A percentile compares a stretch with the other conserved stretches of the same genome.
These are phyloP conservation scores for Cutaneotrichosporon sp. DNA, from an alignment of 1,284 basidiomycete species.

Conservation along the genomic window DNA sequence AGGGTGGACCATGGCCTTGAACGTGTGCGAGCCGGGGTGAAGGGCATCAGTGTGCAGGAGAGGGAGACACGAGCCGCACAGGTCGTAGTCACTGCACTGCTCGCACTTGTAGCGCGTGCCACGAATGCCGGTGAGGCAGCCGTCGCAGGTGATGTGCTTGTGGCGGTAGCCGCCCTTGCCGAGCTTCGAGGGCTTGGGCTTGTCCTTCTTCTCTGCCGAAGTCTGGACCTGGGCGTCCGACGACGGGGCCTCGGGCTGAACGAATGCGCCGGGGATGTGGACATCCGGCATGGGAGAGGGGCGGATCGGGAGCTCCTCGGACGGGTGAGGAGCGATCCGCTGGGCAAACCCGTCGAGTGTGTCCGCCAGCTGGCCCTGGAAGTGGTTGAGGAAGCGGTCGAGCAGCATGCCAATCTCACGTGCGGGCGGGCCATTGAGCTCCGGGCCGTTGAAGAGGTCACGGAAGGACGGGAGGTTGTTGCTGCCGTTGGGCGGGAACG, in stretches of 20 bases:
- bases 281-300: slow-evolving; percentile 15
- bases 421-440: slow-evolving; percentile 26
- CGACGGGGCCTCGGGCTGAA: slow-evolving; percentile 19
- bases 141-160: slow-evolving; percentile 51
- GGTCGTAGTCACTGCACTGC: slow-evolving; percentile 49
- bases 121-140: slow-evolving; percentile 45
- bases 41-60: slow-evolving; percentile 43
- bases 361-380: slow-evolving; percentile 49
- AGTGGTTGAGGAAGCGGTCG: slow-evolving; percentile 50
- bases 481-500: not conserved
- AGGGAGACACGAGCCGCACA: slow-evolving; percentile 49
- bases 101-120: slow-evolving; percentile 52
- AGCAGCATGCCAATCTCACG: slow-evolving; percentile 49
- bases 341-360: slow-evolving; percentile 40
- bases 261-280: slow-evolving; percentile 44
- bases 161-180: slow-evolving; percentile 48
- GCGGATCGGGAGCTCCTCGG: slow-evolving; percentile 4
- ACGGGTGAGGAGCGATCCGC: slow-evolving; percentile 20
- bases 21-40: slow-evolving; percentile 43
- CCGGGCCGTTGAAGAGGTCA: slow-evolving; percentile 17
- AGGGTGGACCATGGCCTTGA: slow-evolving; percentile 50
- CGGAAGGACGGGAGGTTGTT: slow-evolving; percentile 6
- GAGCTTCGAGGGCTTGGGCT: slow-evolving; percentile 24
- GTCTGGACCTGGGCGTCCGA: slow-evolving; percentile 10
- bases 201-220: slow-evolving; percentile 3